These are phyloP conservation scores for Trichomonascaceae sp. DNA, from an alignment of 1,139 yeast species.

Conservation along the genomic window DNA sequence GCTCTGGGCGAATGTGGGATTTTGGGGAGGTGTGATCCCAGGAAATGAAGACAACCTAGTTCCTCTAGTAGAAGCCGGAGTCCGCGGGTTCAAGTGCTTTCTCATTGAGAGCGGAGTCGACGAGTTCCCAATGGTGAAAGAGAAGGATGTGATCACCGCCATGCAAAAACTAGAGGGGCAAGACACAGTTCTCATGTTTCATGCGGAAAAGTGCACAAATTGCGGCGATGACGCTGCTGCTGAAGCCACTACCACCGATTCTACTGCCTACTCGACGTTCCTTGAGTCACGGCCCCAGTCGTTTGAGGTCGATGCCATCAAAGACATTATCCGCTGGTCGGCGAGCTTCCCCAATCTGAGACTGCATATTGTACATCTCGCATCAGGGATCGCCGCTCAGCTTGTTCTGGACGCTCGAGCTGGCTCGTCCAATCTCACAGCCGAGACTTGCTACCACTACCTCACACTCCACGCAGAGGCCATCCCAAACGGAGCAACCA, in stretches of 20 bases:
- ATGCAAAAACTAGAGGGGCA: constrained; percentile 46
- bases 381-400: constrained; percentile 73
- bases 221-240: constrained; percentile 4
- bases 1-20: constrained; percentile 88
- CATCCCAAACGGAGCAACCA: constrained; percentile 64
- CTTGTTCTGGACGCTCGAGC: constrained; percentile 47
- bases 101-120: constrained; percentile 87
- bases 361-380: constrained; percentile 80
- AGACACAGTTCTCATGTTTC: constrained; percentile 74
- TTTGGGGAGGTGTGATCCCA: constrained; percentile 94
- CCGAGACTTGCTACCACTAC: constrained; percentile 92
- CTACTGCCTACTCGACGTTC: constrained; percentile 47
- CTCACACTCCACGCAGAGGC: constrained; percentile 63
- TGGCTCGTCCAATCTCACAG: constrained; percentile 45
- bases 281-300: constrained; percentile 78
- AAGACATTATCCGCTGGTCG: constrained; percentile 53
- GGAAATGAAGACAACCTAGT: constrained; percentile 48
- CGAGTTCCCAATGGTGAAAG: constrained; percentile 75
- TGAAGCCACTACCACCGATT: constrained; percentile 27
- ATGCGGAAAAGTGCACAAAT: constrained; percentile 43
- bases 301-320: constrained; percentile 75
- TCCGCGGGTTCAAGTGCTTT: constrained; percentile 85
- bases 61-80: constrained; percentile 73
- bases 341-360: constrained; percentile 47
- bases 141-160: constrained; percentile 50